Evolutionary conservation across 1,284 basidiomycete species (phyloP), one percentile per base, ranked within the genome.

Genomic region (Cerioporus squamosus): DNA sequence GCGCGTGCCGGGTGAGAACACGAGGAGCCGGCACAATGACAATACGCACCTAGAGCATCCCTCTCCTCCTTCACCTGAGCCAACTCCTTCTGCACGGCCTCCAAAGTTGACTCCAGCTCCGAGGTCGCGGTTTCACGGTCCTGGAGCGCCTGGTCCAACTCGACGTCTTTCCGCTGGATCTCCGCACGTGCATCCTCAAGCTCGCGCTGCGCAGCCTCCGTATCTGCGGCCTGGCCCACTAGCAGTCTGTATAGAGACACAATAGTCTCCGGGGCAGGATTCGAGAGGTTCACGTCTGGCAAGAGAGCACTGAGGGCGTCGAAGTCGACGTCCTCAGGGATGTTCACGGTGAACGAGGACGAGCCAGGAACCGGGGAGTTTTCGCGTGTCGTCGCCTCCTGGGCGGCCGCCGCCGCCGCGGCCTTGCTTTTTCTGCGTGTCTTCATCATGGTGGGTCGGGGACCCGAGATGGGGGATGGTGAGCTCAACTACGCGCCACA

Each of bases 71-170:
- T 86, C 29, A 81, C 71, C 59, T 79, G 69, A 26, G 69, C 71
- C 5, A 90, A 69, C 63, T 93, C 85, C 29, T 78, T 77, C 61
- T 84, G 82, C 3, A 81, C 69, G 44, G 66, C 64, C 57, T 86
- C 82, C 26, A 86, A 60, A 1, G 80, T 72, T 0, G 66, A 66
- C 64, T 90, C 86, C 5, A 85, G 68, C 33, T 90, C 86, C 51
- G 78, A 81, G 4, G 80, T 71, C 49, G 79, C 72, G 8, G 77
- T 81, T 68, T 92, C 90, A 50, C 79, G 81, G 70, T 93, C 90
- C 68, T 91, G 88, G 44, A 91, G 71, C 23, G 87, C 85, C 72
- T 92, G 88, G 71, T 94, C 91, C 46, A 92, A 76, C 68, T 93
- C 90, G 2, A 93, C 78, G 44, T 92, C 89, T 70, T 87, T 87